A percentile compares a stretch with the other conserved stretches of the same genome.
phyloP scores from a whole-genome alignment of 306 rosid species.

The Quercus berberidifolia region DNA sequence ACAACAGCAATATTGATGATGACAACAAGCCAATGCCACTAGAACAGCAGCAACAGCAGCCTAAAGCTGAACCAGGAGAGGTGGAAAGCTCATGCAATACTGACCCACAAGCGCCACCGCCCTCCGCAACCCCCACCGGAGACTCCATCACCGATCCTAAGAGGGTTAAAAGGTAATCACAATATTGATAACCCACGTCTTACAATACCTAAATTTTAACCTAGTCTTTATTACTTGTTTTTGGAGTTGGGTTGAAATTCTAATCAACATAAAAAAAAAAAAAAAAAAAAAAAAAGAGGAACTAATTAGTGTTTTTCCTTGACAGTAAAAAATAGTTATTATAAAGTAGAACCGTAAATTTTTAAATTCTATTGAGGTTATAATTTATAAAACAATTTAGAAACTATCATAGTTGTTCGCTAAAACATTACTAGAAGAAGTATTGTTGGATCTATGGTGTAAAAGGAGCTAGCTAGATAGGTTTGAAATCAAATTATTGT shows the following conservation, averaged over 20 bases:
- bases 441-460: neutral
- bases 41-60: conserved; percentile 31
- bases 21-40: conserved; percentile 38
- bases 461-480: neutral
- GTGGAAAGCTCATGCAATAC: conserved; percentile 52
- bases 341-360: no score
- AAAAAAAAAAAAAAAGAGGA: no score
- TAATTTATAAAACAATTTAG: no score
- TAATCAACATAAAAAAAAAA: no score
- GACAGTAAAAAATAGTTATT: no score
- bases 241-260: no score
- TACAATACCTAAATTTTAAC: conserved; percentile 11
- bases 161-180: conserved; percentile 82
- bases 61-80: conserved; percentile 63
- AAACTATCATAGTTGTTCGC: no score
- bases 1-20: conserved; percentile 55
- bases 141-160: conserved; percentile 64
- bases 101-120: conserved; percentile 25
- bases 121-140: conserved; percentile 24
- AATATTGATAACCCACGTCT: neutral
- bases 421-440: no score
- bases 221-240: no score
- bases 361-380: no score
- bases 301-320: no score
- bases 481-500: neutral